Base-by-base conservation (phyloP, 768 basidiomycete species). In the Calocybe cyanea region DNA sequence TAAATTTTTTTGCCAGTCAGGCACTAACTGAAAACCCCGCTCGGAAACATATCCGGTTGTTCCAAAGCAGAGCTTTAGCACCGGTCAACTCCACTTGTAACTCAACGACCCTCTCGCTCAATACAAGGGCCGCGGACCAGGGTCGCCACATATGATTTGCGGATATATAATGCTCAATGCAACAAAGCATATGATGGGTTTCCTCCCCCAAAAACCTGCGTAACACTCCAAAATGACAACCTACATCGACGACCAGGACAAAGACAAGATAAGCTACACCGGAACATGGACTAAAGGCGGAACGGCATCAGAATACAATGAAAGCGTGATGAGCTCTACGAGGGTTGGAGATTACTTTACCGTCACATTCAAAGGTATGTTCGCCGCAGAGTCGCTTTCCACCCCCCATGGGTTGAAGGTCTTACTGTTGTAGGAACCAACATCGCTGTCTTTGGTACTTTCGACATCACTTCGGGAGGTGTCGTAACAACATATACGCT, bases 241-340 rank as follows among this genome's bases (percentile, higher is more conserved):
- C 13, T 53, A 54, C 30, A 64, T 71, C 41, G 69, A 71, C 53
- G 68, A 71, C 54, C 59, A 53, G 38, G 66, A 68, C 40, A 38
- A 49, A 15, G 43, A 60, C n/a, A 57, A 53, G 18, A 63, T 71
- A 7, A 46, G 38, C 7, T 65, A 64, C 41, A 63, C 52, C 24
- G 70, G 69, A 2, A 57, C 43, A 7, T 71, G 70, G 70, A 31
- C 46, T 7, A 31, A n/a, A 9, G 66, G 68, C 2, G 70, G 69
- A 0, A 46, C 55, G 4, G 0, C 52, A 1, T 7, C 36, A 0
- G 65, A 71, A 36, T 52, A 62, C 41, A 52, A 52, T 3, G 53
- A 43, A 5, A 71, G 68, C 0, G 64, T 69, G 0, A 51, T 57
- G 14, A 67, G 66, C 44, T 69, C 70, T 9, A 60, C 63, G 4